A percentile compares a stretch with the other conserved stretches of the same genome.
phyloP scores from a whole-genome alignment of 768 basidiomycete genomes.

The Russula dissimulans region DNA sequence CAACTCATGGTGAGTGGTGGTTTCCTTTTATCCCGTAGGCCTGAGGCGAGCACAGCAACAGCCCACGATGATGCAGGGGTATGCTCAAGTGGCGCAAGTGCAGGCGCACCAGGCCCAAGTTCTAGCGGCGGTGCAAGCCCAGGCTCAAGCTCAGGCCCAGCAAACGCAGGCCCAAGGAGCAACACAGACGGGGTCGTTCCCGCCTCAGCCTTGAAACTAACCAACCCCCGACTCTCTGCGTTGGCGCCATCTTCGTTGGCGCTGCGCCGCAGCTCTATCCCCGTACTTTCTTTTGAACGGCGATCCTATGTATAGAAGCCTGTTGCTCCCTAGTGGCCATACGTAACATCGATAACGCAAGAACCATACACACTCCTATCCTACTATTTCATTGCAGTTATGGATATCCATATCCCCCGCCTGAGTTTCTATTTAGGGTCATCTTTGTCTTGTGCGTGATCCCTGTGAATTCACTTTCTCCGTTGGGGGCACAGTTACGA shows the following conservation, averaged over 20 bases:
- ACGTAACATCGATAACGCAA: neutral
- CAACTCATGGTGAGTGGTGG: constrained; percentile 17
- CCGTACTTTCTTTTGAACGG: neutral
- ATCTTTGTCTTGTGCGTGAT: no score
- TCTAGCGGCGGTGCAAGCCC: constrained; percentile 4
- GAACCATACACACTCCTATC: neutral
- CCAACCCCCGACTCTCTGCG: neutral
- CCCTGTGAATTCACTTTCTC: no score
- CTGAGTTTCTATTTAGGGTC: no score
- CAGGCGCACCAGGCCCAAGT: neutral
- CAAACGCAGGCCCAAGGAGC: constrained; percentile 5
- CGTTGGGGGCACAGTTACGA: no score
- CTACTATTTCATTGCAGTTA: no score
- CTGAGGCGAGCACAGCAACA: constrained; percentile 7
- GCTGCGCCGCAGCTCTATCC: neutral
- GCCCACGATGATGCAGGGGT: constrained; percentile 8
- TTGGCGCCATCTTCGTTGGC: neutral
- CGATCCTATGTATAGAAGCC: neutral
- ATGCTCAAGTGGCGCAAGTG: constrained; percentile 5
- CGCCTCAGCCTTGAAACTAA: constrained; percentile 4
- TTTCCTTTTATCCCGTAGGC: neutral
- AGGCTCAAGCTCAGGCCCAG: constrained; percentile 6
- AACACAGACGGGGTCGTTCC: constrained; percentile 7
- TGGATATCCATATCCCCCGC: no score
- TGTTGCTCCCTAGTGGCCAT: neutral